Evolutionary conservation across 441 rosid species (phyloP).

Genomic region (Erodium trifolium): DNA sequence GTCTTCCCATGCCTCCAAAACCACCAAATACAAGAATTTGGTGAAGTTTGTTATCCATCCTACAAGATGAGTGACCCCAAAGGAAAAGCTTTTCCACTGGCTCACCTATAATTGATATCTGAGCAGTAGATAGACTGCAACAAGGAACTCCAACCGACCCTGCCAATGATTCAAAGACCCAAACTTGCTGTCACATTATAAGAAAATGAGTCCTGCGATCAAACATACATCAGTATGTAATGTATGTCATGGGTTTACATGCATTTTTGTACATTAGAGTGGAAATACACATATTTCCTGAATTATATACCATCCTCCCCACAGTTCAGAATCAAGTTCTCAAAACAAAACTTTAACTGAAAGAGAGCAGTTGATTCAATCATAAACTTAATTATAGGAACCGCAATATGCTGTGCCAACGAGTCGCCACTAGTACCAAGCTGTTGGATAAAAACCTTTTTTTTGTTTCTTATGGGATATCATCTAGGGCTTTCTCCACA

Average conservation of each 20-base stretch:
- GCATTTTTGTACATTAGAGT: not conserved
- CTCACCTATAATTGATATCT: constrained; percentile 46
- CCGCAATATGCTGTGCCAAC: not conserved
- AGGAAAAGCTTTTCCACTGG: constrained; percentile 70
- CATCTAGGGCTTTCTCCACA: no score
- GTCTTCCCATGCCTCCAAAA: constrained; percentile 88
- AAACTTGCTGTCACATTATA: constrained; percentile 51
- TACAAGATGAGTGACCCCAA: constrained; percentile 85
- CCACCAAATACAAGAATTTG: constrained; percentile 71
- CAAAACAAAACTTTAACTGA: not conserved
- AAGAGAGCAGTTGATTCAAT: not conserved
- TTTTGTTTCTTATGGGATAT: no score
- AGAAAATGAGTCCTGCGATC: constrained; percentile 57
- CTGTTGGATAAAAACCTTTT: no score
- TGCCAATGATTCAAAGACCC: constrained; percentile 74
- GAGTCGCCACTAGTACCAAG: no score
- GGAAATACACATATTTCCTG: not conserved
- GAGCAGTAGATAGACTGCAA: constrained; percentile 32
- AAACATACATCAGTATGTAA: constrained; percentile 29
- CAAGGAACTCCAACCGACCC: constrained; percentile 37
- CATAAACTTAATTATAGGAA: not conserved
- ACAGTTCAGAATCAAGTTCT: not conserved
- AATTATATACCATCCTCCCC: not conserved
- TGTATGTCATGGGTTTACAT: constrained; percentile 3
- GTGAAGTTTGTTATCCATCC: constrained; percentile 23